A percentile compares a stretch with the other conserved stretches of the same genome.
phyloP scores from a whole-genome alignment of 2,329 filamentous ascomycete species.

The Rhynchosporium graminicola region DNA sequence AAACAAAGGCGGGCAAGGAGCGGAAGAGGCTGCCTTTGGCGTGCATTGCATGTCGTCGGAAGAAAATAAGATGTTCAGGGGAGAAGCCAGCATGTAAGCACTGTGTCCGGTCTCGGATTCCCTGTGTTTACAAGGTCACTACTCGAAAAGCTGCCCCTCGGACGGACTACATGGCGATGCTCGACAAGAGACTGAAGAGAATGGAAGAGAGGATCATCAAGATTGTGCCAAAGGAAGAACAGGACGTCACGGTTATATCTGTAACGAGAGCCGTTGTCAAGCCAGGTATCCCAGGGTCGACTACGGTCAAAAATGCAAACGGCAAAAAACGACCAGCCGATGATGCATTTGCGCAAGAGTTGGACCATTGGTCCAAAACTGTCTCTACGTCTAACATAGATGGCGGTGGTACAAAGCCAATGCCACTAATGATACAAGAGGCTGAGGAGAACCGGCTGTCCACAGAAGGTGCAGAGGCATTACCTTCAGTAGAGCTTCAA shows the following conservation, averaged over 20 bases:
- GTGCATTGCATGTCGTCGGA: slow-evolving; percentile 92
- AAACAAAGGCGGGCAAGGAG: slow-evolving; percentile 93
- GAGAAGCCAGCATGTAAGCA: slow-evolving; percentile 98
- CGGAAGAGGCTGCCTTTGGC: slow-evolving; percentile 89
- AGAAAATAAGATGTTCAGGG: slow-evolving; percentile 97
- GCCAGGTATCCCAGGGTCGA: slow-evolving; percentile 64
- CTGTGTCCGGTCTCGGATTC: slow-evolving; percentile 86
- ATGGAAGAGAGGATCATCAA: slow-evolving; percentile 99
- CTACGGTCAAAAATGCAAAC: slow-evolving; percentile 52
- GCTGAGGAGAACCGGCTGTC: slow-evolving; percentile 75
- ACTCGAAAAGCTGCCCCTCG: slow-evolving; percentile 90
- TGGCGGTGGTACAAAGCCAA: slow-evolving; percentile 49
- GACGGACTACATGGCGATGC: slow-evolving; percentile 98
- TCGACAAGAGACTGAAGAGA: slow-evolving; percentile 90
- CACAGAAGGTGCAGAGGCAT: slow-evolving; percentile 76
- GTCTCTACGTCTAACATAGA: slow-evolving; percentile 53
- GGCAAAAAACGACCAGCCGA: slow-evolving; percentile 80
- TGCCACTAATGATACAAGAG: slow-evolving; percentile 60
- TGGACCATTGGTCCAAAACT: slow-evolving; percentile 77
- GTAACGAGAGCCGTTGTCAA: slow-evolving; percentile 84
- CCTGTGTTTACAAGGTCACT: slow-evolving; percentile 97
- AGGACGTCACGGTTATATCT: slow-evolving; percentile 60
- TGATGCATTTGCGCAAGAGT: slow-evolving; percentile 80
- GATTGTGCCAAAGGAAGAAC: slow-evolving; percentile 84
- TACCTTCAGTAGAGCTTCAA: slow-evolving; percentile 85